Evolutionary conservation across 1,139 yeast genomes (phyloP).

Genomic region (Yamadazyma kanchanaburiensis): DNA sequence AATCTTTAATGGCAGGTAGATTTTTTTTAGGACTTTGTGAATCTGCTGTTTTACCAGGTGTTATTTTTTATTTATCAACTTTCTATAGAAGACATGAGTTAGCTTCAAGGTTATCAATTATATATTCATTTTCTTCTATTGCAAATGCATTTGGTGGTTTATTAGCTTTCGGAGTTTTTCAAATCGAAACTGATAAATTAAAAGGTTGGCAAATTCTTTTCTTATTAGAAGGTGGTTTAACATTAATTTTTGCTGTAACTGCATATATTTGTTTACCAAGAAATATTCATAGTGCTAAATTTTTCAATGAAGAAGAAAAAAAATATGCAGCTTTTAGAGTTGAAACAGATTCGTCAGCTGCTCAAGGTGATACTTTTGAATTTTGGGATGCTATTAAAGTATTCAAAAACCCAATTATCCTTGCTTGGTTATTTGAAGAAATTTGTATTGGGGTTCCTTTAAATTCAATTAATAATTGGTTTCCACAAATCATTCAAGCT

Average conservation of each 20-base stretch:
- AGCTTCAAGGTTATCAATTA: constrained; percentile 23
- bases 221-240: constrained; percentile 58
- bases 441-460: constrained; percentile 46
- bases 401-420: constrained; percentile 23
- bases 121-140: constrained; percentile 25
- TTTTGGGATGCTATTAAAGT: constrained; percentile 25
- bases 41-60: constrained; percentile 28
- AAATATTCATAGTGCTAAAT: constrained; percentile 22
- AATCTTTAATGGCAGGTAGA: constrained; percentile 23
- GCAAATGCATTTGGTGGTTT: constrained; percentile 23
- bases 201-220: constrained; percentile 67
- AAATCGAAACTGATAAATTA: constrained; percentile 16
- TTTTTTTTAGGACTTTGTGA: constrained; percentile 26
- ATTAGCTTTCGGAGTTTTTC: constrained; percentile 28
- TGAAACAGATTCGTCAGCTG: constrained; percentile 24
- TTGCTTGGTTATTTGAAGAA: constrained; percentile 35
- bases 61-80: constrained; percentile 26
- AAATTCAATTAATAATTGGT: constrained; percentile 47
- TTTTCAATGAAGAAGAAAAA: constrained; percentile 23
- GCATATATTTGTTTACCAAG: constrained; percentile 34
- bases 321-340: constrained; percentile 23
- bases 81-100: constrained; percentile 25
- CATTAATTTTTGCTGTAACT: constrained; percentile 50
- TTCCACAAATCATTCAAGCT: constrained; percentile 31
- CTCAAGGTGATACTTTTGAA: constrained; percentile 17